Percentiles rank a stretch among this genome's conserved stretches.
Evolutionary conservation across 768 basidiomycete genomes (phyloP).

Genomic region (Scleroderma citrinum): DNA sequence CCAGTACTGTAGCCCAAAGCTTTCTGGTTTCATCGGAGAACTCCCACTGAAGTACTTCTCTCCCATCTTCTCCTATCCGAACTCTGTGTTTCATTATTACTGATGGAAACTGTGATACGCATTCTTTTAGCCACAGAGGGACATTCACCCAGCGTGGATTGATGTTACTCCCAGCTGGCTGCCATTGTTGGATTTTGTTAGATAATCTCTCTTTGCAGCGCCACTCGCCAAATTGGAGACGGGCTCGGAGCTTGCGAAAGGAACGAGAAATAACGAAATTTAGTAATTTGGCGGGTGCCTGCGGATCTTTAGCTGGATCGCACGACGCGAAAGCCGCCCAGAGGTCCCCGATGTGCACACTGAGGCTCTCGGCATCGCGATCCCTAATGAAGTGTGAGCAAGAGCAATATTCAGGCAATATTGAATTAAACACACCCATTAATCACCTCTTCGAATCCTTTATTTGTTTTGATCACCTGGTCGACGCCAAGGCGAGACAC

Average conservation of each 20-base stretch:
- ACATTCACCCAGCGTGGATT: neutral
- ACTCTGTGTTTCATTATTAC: neutral
- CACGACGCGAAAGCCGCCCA: neutral
- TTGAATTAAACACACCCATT: neutral
- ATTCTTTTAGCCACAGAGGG: neutral
- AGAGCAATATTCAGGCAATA: neutral
- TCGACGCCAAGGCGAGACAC: neutral
- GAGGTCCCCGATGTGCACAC: neutral
- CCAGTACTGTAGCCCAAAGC: neutral
- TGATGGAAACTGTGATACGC: neutral
- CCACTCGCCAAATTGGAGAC: neutral
- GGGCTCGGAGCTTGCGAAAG: neutral
- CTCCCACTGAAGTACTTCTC: neutral
- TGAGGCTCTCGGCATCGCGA: neutral
- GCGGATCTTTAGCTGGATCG: neutral
- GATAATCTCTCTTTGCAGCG: neutral
- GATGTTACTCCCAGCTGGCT: neutral
- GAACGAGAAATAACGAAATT: neutral
- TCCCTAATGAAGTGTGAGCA: neutral
- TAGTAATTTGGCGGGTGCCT: neutral
- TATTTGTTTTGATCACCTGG: neutral
- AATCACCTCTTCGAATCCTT: neutral
- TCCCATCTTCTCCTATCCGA: too few relatives aligned
- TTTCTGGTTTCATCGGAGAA: neutral
- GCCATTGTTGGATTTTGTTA: neutral